Evolutionary conservation across 1,139 yeast species (phyloP).

Genomic region (Debaryomycetaceae sp.): DNA sequence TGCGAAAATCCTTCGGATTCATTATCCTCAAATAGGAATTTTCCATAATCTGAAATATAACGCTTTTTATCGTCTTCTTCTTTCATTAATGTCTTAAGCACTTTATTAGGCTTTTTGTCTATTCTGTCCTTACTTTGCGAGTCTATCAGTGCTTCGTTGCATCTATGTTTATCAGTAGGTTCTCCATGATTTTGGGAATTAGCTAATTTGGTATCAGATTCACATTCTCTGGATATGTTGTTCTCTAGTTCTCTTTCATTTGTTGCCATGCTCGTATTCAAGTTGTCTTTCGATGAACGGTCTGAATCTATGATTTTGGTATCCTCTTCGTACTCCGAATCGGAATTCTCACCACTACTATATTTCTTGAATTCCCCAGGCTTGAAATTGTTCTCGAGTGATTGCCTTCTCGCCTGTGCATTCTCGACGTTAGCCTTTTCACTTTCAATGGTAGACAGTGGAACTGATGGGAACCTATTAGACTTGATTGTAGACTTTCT

Average conservation of each 20-base stretch:
- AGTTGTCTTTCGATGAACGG: background rate
- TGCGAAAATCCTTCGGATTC: constrained; percentile 10
- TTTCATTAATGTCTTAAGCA: background rate
- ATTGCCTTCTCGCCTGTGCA: constrained; percentile 15
- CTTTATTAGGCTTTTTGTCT: background rate
- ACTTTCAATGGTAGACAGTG: constrained; percentile 15
- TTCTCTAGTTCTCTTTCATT: background rate
- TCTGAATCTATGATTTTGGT: too few relatives aligned
- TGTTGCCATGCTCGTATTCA: background rate
- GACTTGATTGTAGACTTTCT: constrained; percentile 34
- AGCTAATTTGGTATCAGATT: background rate
- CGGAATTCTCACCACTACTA: constrained; percentile 10
- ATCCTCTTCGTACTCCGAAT: constrained; percentile 4
- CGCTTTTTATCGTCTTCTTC: constrained; percentile 8
- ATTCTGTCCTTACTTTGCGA: background rate
- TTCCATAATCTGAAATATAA: constrained; percentile 35
- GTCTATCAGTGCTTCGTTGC: background rate
- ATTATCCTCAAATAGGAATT: constrained; percentile 28
- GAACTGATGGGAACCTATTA: constrained; percentile 38
- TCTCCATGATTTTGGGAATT: background rate
- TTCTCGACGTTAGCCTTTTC: constrained; percentile 1
- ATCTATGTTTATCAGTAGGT: too few relatives aligned
- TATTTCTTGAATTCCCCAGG: constrained; percentile 14
- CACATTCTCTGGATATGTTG: background rate
- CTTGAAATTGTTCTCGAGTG: constrained; percentile 26